A percentile compares a stretch with the other conserved stretches of the same genome.
These are phyloP conservation scores for Crithidia mellificae DNA, from an alignment of 208 protist genomes.

Conservation along the genomic window DNA sequence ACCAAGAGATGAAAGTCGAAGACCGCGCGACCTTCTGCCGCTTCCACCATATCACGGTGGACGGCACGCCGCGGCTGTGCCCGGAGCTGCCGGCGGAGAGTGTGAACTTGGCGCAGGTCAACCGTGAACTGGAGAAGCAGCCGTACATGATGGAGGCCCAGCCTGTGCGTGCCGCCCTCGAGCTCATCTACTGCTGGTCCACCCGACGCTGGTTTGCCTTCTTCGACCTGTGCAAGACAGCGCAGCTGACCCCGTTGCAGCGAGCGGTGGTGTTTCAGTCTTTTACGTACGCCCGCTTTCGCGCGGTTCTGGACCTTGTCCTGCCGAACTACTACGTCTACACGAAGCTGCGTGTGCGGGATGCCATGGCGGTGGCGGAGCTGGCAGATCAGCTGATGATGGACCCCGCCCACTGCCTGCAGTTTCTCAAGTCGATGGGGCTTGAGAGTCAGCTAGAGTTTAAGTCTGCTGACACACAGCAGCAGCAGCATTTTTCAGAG, in stretches of 20 bases:
- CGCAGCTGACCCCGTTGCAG: conserved; percentile 70
- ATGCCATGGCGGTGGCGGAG: conserved; percentile 39
- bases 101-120: conserved; percentile 75
- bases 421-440: conserved; percentile 65
- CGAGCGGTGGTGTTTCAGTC: conserved; percentile 75
- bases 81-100: conserved; percentile 56
- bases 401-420: conserved; percentile 48
- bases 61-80: conserved; percentile 25
- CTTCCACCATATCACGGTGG: conserved; percentile 32
- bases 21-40: conserved; percentile 72
- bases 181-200: conserved; percentile 72
- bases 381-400: conserved; percentile 63
- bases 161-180: conserved; percentile 54
- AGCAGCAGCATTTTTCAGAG: background rate
- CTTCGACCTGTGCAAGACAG: conserved; percentile 55
- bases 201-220: conserved; percentile 76
- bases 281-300: conserved; percentile 84
- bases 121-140: conserved; percentile 70
- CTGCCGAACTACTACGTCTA: conserved; percentile 72
- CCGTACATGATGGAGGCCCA: conserved; percentile 62
- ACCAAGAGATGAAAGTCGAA: conserved; percentile 75
- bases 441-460: conserved; percentile 35
- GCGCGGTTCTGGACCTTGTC: conserved; percentile 79
- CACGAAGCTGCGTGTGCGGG: conserved; percentile 54
- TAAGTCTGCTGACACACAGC: background rate